A percentile compares a stretch with the other conserved stretches of the same genome.
These are phyloP conservation scores for Ustilago vetiveriae DNA, from an alignment of 1,284 basidiomycete species.

Conservation along the genomic window DNA sequence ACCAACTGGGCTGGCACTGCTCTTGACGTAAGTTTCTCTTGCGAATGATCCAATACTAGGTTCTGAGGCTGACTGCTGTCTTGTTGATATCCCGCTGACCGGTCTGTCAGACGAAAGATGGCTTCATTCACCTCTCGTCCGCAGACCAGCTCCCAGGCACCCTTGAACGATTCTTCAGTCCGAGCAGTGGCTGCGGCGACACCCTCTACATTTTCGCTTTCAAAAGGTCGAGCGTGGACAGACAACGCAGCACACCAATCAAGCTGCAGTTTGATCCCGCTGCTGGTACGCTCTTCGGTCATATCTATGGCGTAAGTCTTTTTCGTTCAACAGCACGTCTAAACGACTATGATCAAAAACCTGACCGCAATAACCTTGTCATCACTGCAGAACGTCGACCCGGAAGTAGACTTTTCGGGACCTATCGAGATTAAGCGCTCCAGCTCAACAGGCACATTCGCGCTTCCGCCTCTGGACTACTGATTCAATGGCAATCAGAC, in stretches of 20 bases:
- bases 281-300: constrained; percentile 42
- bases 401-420: constrained; percentile 33
- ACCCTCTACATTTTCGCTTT: constrained; percentile 42
- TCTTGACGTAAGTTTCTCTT: constrained; percentile 46
- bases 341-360: no score
- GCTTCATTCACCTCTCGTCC: constrained; percentile 60
- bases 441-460: constrained; percentile 24
- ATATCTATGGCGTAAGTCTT: constrained; percentile 53
- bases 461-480: constrained; percentile 28
- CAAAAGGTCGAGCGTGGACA: constrained; percentile 33
- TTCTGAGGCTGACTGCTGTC: no score
- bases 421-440: constrained; percentile 41
- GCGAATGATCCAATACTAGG: no score
- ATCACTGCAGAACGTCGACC: constrained; percentile 32
- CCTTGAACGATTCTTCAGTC: constrained; percentile 52
- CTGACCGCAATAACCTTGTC: background rate
- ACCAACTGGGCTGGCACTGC: constrained; percentile 52
- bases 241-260: constrained; percentile 26
- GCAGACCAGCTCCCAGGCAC: constrained; percentile 52
- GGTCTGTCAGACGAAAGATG: constrained; percentile 45
- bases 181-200: constrained; percentile 42
- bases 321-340: no score
- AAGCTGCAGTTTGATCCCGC: constrained; percentile 54
- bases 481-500: background rate
- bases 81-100: background rate